These are phyloP conservation scores for Phytophthora litchii DNA, from an alignment of 352 stramenopile species.

Conservation along the genomic window DNA sequence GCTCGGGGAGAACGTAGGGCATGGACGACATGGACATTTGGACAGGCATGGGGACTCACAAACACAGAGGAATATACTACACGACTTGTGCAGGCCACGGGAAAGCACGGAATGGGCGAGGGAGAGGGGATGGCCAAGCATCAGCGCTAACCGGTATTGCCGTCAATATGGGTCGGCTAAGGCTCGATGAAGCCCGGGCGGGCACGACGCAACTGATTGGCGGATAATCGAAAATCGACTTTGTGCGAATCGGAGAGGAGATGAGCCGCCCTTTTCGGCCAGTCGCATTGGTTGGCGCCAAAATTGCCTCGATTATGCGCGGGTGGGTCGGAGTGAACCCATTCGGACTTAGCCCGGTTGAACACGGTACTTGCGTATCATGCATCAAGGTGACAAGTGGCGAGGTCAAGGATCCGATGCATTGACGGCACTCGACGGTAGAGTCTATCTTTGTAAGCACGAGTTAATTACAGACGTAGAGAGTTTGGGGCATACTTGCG, in stretches of 20 bases:
- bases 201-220: slow-evolving; percentile 12
- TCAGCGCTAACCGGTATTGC: slow-evolving; percentile 26
- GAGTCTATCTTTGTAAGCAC: not conserved
- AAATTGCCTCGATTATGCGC: slow-evolving; percentile 7
- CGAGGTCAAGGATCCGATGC: slow-evolving; percentile 1
- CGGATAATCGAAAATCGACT: slow-evolving; percentile 2
- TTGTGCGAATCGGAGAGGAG: slow-evolving; percentile 7
- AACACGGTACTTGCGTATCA: slow-evolving; percentile 4
- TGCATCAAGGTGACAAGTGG: slow-evolving; percentile 15
- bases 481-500: too few species aligned
- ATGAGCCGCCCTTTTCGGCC: slow-evolving; percentile 4
- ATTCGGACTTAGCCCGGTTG: slow-evolving; percentile 27
- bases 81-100: slow-evolving; percentile 37
- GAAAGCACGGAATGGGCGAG: slow-evolving; percentile 47
- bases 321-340: slow-evolving; percentile 27
- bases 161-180: slow-evolving; percentile 21
- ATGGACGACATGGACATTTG: slow-evolving; percentile 25
- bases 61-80: slow-evolving; percentile 27
- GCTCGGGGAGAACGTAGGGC: slow-evolving; percentile 35
- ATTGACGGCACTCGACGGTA: slow-evolving; percentile 4
- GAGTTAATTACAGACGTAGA: not conserved
- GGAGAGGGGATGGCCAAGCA: slow-evolving; percentile 27
- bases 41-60: slow-evolving; percentile 13
- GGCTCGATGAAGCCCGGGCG: slow-evolving; percentile 16
- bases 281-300: slow-evolving; percentile 12